Evolutionary conservation across 352 stramenopile species (phyloP).

Genomic region (Phytophthora colocasiae): DNA sequence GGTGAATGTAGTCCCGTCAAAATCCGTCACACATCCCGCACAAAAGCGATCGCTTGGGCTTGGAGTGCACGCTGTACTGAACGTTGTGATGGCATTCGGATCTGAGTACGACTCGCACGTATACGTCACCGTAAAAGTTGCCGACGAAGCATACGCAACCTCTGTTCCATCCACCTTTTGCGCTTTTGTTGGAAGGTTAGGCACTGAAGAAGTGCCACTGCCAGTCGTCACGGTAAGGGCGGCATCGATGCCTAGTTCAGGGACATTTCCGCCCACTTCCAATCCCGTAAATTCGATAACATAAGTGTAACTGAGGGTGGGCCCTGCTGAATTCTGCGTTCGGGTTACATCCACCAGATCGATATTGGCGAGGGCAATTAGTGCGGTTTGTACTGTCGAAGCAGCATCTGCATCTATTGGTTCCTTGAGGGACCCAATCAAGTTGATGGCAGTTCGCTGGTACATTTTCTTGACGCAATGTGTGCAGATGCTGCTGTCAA

Average conservation of each 20-base stretch:
- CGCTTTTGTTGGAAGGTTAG: constrained; percentile 44
- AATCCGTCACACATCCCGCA: constrained; percentile 66
- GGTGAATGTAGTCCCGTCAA: constrained; percentile 68
- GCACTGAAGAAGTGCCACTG: constrained; percentile 12
- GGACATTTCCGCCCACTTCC: constrained; percentile 88
- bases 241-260: constrained; percentile 61
- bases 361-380: constrained; percentile 70
- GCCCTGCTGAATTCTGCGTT: constrained; percentile 15
- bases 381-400: constrained; percentile 31
- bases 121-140: constrained; percentile 64
- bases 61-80: constrained; percentile 65
- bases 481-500: constrained; percentile 71
- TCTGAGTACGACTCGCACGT: constrained; percentile 90
- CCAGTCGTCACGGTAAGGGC: constrained; percentile 40
- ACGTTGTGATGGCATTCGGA: constrained; percentile 56
- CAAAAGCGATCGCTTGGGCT: constrained; percentile 40
- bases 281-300: constrained; percentile 88
- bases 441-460: constrained; percentile 45
- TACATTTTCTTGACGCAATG: constrained; percentile 76
- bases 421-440: too few species aligned
- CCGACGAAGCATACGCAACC: constrained; percentile 43
- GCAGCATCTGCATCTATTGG: too few species aligned
- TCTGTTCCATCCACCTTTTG: constrained; percentile 51
- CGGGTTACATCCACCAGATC: constrained; percentile 51
- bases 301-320: constrained; percentile 80